phyloP scores from a whole-genome alignment of 306 rosid genomes.

The Dicorynia guianensis region DNA sequence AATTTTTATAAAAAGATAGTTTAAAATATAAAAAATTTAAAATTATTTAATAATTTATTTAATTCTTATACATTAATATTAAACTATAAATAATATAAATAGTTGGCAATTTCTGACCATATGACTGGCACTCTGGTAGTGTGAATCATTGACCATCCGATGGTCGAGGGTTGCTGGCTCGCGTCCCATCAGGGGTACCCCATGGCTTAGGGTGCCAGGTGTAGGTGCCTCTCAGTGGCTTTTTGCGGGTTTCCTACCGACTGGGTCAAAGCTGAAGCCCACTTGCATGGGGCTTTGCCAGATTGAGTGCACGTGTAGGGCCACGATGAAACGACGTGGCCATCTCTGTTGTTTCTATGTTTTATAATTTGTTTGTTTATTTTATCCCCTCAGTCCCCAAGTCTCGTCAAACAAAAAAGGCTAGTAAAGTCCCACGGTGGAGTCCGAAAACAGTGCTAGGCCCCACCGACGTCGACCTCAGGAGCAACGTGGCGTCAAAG shows the following conservation, averaged over 20 bases:
- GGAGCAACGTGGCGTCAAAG: constrained; percentile 40
- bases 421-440: constrained; percentile 38
- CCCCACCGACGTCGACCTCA: constrained; percentile 40
- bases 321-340: constrained; percentile 8
- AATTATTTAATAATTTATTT: too few relatives aligned
- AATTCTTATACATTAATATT: too few relatives aligned
- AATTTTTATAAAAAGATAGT: too few relatives aligned
- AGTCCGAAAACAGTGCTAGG: constrained; percentile 40
- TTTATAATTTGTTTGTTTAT: neutral
- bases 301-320: constrained; percentile 45
- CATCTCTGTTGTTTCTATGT: neutral
- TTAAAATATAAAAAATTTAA: too few relatives aligned
- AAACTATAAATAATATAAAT: too few relatives aligned
- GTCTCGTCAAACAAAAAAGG: constrained; percentile 45
- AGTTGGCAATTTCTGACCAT: too few relatives aligned
- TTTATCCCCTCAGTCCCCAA: too few relatives aligned
- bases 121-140: too few relatives aligned
- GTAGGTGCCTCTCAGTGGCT: constrained; percentile 5
- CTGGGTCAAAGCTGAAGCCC: constrained; percentile 38
- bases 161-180: too few relatives aligned
- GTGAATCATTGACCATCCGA: too few relatives aligned
- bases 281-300: neutral
- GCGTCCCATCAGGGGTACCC: neutral
- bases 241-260: constrained; percentile 34
- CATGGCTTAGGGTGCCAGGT: constrained; percentile 14